These are phyloP conservation scores for Rostrohypoxylon terebratum DNA, from an alignment of 495 filamentous ascomycete species.

Conservation along the genomic window DNA sequence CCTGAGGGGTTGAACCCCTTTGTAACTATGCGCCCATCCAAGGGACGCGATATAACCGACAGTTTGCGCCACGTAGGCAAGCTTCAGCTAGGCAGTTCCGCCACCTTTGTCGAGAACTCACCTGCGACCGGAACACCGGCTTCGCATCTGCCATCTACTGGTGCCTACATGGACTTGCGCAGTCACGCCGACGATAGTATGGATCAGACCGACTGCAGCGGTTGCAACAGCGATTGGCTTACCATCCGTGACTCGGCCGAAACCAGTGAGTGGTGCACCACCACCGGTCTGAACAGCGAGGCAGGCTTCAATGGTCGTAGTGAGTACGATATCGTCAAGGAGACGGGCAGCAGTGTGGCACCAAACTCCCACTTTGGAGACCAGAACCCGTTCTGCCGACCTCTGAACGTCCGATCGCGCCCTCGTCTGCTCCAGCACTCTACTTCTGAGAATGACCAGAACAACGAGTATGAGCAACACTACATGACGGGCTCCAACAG, in stretches of 20 bases:
- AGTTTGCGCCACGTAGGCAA: constrained; percentile 29
- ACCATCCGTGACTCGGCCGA: constrained; percentile 12
- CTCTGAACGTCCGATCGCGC: constrained; percentile 29
- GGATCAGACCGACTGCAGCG: background rate
- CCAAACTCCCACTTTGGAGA: constrained; percentile 48
- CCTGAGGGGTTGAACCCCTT: too few relatives aligned
- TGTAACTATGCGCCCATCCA: constrained; percentile 14
- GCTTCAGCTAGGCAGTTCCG: constrained; percentile 2
- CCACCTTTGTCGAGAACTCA: constrained; percentile 1
- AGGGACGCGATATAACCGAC: constrained; percentile 43
- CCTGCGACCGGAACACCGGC: background rate
- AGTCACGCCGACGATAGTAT: background rate
- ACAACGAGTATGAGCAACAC: constrained; percentile 27
- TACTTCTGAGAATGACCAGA: background rate
- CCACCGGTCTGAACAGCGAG: constrained; percentile 44
- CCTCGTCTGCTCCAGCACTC: constrained; percentile 49
- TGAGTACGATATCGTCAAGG: constrained; percentile 10
- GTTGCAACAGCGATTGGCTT: background rate
- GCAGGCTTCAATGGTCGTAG: constrained; percentile 26
- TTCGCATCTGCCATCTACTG: background rate
- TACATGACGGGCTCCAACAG: constrained; percentile 44
- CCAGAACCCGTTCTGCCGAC: background rate
- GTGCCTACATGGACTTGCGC: background rate
- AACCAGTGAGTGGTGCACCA: constrained; percentile 46
- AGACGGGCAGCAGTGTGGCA: constrained; percentile 55